Evolutionary conservation across 2,329 filamentous ascomycete species (phyloP).

Genomic region (Zopfia rhizophila): DNA sequence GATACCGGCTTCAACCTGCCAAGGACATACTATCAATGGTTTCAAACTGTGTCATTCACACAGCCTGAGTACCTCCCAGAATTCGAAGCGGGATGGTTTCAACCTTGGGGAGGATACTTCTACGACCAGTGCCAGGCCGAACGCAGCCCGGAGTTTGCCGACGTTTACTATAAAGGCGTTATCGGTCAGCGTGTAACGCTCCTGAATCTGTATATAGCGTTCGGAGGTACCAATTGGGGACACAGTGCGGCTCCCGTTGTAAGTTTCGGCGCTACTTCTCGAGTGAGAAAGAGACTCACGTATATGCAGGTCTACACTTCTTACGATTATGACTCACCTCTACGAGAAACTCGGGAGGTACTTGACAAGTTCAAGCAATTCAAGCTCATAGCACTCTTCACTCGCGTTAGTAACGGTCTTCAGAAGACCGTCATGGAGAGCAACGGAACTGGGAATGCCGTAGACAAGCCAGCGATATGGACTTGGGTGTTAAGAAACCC

Average conservation of each 20-base stretch:
- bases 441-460: slow-evolving; percentile 63
- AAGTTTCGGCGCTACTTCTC: slow-evolving; percentile 14
- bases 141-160: slow-evolving; percentile 60
- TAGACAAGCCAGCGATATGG: slow-evolving; percentile 53
- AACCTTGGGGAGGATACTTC: slow-evolving; percentile 64
- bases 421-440: slow-evolving; percentile 65
- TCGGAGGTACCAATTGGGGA: slow-evolving; percentile 68
- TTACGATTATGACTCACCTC: slow-evolving; percentile 60
- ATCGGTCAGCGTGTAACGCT: slow-evolving; percentile 62
- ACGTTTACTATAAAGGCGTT: slow-evolving; percentile 68
- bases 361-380: slow-evolving; percentile 65
- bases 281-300: background rate
- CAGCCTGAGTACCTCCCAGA: slow-evolving; percentile 65
- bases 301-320: slow-evolving; percentile 56
- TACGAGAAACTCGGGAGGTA: slow-evolving; percentile 65
- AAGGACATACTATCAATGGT: slow-evolving; percentile 67
- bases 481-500: slow-evolving; percentile 65
- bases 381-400: slow-evolving; percentile 66
- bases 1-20: slow-evolving; percentile 62
- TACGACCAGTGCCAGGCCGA: slow-evolving; percentile 63
- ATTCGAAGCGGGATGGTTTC: slow-evolving; percentile 65
- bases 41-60: slow-evolving; percentile 64
- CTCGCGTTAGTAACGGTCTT: slow-evolving; percentile 62
- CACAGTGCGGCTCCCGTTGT: slow-evolving; percentile 54
- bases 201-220: slow-evolving; percentile 64